Percentiles rank a stretch among this genome's conserved stretches.
Conservation (phyloP, 2,329 filamentous ascomycete genomes). For the Hirsutella thompsonii region DNA sequence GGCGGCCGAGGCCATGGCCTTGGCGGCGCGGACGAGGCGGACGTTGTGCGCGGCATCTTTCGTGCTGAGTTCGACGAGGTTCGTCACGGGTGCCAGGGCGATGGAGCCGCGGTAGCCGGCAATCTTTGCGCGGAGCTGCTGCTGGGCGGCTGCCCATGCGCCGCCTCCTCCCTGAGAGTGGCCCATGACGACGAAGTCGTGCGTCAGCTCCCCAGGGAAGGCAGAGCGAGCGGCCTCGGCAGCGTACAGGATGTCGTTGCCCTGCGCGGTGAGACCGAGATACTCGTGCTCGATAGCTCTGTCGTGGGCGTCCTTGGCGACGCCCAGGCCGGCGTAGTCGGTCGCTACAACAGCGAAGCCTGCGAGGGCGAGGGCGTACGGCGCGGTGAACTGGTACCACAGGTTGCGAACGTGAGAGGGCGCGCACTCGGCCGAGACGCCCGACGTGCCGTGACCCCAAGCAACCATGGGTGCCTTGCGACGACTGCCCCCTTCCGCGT, state of each 20-base stretch:
- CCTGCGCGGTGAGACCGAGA: constrained; percentile 21
- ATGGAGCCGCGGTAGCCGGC: constrained; percentile 24
- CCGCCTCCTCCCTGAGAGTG: constrained; percentile 32
- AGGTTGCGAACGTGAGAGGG: constrained; percentile 27
- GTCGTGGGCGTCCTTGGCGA: constrained; percentile 18
- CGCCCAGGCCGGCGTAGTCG: constrained; percentile 31
- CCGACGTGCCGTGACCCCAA: constrained; percentile 32
- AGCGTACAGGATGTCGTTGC: constrained; percentile 29
- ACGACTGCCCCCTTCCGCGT: too few species aligned
- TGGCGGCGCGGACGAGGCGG: constrained; percentile 5
- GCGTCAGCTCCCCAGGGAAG: constrained; percentile 20
- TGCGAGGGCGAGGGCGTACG: constrained; percentile 24
- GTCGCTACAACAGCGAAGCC: constrained; percentile 31
- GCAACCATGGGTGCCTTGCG: constrained; percentile 18
- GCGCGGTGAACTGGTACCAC: constrained; percentile 24
- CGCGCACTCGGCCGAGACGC: constrained; percentile 21
- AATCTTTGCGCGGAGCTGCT: constrained; percentile 15
- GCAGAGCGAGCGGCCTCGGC: constrained; percentile 26
- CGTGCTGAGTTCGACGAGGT: constrained; percentile 8
- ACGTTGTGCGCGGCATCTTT: constrained; percentile 1
- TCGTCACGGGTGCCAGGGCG: constrained; percentile 15
- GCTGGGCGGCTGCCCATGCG: constrained; percentile 21
- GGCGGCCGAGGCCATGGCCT: constrained; percentile 5
- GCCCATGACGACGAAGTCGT: constrained; percentile 29
- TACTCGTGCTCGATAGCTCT: constrained; percentile 26